Base-by-base conservation (phyloP, 371 early-diverging fungal genomes). In the Rhizopus delemar region DNA sequence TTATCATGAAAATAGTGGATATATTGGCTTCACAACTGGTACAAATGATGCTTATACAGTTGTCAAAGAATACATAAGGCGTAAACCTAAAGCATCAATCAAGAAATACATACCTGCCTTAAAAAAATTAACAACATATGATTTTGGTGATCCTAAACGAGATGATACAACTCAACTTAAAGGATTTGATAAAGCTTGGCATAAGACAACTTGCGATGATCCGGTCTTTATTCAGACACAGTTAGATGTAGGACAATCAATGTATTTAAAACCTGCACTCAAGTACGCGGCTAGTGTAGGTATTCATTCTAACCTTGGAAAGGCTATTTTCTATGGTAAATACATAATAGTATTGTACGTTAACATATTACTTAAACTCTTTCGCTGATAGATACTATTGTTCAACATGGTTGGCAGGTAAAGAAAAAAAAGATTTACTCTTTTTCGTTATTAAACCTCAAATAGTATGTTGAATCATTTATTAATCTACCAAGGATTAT, bases 361-460 rank as follows among this genome's bases (percentile, higher is more conserved):
- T 3, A 15, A n/a, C n/a, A 34, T 52, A n/a, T 51, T 49, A 36
- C n/a, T 32, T 43, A 43, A 41, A 28, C 36, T 35, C 35, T 39
- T 57, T 22, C 32, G 9, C 6, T 38, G 48, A 31, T 58, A 75
- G 76, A 81, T 57, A 78, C 81, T n/a, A 76, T 78, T 60, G 63
- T 81, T 51, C 76, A 81, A 50, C 81, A 81, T 60, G 81, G 81
- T 12, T 81, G 78, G 78, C 76, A 77, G 70, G 75, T 70, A 68
- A 67, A 45, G 22, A 9, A 38, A 33, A 36, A 49, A 49, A 39
- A 52, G 31, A 52, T 36, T 29, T 9, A 32, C 9, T 50, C 0
- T 53, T 48, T 28, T 51, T n/a, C 11, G n/a, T 32, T 22, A 22
- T 22, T 22, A 22, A 22, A 22, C 22, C 2, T 22, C 22, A 22